Conservation (phyloP, 768 basidiomycete genomes). For the Leccinellum rugosiceps region DNA sequence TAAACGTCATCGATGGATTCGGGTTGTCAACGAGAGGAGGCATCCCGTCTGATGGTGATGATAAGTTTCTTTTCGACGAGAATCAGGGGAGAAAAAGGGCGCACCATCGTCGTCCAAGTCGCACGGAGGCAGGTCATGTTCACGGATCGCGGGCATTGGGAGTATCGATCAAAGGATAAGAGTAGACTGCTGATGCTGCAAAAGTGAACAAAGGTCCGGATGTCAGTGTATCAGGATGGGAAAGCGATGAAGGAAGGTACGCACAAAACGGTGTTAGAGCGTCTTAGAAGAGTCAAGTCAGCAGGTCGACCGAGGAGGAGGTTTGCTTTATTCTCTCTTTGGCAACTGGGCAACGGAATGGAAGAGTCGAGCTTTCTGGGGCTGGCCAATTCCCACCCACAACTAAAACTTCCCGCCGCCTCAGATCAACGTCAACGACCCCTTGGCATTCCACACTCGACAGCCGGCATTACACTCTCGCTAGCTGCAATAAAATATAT, state of each 20-base stretch:
- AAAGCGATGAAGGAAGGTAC: conserved; percentile 9
- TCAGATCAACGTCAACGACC: background rate
- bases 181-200: background rate
- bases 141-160: conserved; percentile 29
- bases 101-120: conserved; percentile 38
- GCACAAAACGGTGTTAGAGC: conserved; percentile 28
- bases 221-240: conserved; percentile 9
- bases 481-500: background rate
- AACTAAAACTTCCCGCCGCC: conserved; percentile 11
- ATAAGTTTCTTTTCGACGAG: conserved; percentile 8
- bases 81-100: conserved; percentile 4
- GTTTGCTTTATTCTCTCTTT: conserved; percentile 35
- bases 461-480: no score
- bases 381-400: conserved; percentile 30
- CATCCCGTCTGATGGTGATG: conserved; percentile 39
- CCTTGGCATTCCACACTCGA: background rate
- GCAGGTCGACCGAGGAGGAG: conserved; percentile 22
- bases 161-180: background rate
- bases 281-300: conserved; percentile 15
- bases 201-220: conserved; percentile 1
- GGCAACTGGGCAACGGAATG: conserved; percentile 32
- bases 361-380: conserved; percentile 26
- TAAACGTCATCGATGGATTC: conserved; percentile 51
- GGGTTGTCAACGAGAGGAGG: conserved; percentile 54
- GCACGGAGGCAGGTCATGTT: conserved; percentile 24